These are phyloP conservation scores for Trypanosoma conorhini DNA, from an alignment of 208 protist genomes.

Conservation along the genomic window DNA sequence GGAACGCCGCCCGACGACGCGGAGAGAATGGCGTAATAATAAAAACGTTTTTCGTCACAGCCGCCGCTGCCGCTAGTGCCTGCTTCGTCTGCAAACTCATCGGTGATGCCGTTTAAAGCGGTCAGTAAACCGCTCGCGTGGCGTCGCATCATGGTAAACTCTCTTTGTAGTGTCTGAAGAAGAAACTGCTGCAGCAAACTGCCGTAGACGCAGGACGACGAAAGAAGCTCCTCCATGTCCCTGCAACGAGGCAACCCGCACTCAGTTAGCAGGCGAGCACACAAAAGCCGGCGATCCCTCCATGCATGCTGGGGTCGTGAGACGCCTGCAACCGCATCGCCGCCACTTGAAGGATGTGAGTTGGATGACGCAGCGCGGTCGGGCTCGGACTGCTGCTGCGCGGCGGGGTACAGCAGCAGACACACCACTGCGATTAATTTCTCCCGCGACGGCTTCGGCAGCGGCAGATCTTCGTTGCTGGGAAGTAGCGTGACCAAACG, in stretches of 20 bases:
- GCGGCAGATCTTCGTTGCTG: not conserved
- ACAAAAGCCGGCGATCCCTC: constrained; percentile 8
- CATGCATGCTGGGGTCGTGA: not conserved
- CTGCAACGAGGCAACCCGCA: constrained; percentile 12
- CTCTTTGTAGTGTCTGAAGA: constrained; percentile 20
- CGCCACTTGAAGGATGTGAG: not conserved
- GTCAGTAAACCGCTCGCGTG: not conserved
- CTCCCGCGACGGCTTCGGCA: constrained; percentile 3
- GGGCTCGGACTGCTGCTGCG: not conserved
- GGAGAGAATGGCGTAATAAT: constrained; percentile 2
- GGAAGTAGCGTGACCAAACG: not conserved
- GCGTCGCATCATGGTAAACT: constrained; percentile 24
- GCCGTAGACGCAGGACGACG: constrained; percentile 2
- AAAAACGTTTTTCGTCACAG: not conserved
- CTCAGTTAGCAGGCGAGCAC: constrained; percentile 8
- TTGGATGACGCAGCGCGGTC: not conserved
- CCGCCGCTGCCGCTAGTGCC: not conserved
- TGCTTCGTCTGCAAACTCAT: not conserved
- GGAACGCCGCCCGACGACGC: not conserved
- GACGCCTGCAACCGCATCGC: not conserved
- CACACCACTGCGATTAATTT: constrained; percentile 17
- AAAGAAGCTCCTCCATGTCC: constrained; percentile 24
- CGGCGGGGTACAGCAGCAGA: constrained; percentile 11
- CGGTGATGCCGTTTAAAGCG: not conserved
- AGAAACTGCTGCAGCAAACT: constrained; percentile 21